phyloP scores from a whole-genome alignment of 1,284 basidiomycete genomes.

The Schizopora paradoxa region DNA sequence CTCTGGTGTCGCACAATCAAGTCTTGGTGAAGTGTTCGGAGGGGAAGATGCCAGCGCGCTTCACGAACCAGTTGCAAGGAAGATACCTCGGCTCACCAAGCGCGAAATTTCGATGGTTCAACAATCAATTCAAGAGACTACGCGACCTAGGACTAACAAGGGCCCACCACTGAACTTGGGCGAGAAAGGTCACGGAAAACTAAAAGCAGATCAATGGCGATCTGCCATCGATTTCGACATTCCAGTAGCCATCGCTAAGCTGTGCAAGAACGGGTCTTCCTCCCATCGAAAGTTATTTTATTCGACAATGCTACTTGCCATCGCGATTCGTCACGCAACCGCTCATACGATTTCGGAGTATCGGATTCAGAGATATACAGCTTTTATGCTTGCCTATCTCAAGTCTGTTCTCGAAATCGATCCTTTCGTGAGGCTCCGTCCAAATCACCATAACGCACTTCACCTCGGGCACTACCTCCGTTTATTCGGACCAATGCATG shows the following conservation, averaged over 20 bases:
- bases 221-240: constrained; percentile 4
- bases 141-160: not conserved
- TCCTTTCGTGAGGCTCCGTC: constrained; percentile 19
- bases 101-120: not conserved
- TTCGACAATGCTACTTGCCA: constrained; percentile 27
- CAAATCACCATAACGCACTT: constrained; percentile 25
- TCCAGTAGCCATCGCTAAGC: not conserved
- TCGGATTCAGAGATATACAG: constrained; percentile 17
- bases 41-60: not conserved
- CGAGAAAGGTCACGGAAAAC: constrained; percentile 1
- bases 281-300: constrained; percentile 20
- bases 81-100: not conserved
- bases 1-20: not conserved
- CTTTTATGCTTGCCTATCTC: constrained; percentile 22
- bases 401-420: constrained; percentile 20
- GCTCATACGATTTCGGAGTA: constrained; percentile 12
- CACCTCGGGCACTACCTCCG: constrained; percentile 31
- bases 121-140: not conserved
- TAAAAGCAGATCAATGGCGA: constrained; percentile 6
- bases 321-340: constrained; percentile 21
- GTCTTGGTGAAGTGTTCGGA: not conserved
- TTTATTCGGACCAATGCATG: constrained; percentile 30
- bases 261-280: not conserved
- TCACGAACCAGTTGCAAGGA: not conserved
- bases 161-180: constrained; percentile 2